A percentile compares a stretch with the other conserved stretches of the same genome.
Conservation (phyloP, 1,139 yeast genomes). For the Yarrowia galli region DNA sequence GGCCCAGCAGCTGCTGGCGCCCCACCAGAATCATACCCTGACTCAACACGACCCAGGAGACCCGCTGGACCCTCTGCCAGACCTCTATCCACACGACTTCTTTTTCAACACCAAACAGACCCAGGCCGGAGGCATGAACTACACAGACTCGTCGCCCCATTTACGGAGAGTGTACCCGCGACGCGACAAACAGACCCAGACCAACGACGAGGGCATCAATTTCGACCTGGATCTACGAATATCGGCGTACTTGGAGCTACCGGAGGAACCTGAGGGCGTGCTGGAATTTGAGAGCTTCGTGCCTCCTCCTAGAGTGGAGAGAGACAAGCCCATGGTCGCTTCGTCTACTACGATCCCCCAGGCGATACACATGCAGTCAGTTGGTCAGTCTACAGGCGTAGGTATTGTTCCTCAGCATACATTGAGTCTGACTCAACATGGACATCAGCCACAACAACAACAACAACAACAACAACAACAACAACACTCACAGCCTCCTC, state of each 20-base stretch:
- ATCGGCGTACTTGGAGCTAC: slow-evolving; percentile 38
- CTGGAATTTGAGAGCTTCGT: slow-evolving; percentile 32
- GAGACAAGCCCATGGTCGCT: slow-evolving; percentile 22
- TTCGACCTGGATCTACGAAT: slow-evolving; percentile 38
- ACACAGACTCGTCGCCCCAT: slow-evolving; percentile 32
- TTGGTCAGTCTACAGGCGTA: background rate
- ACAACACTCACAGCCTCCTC: background rate
- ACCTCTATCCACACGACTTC: slow-evolving; percentile 33
- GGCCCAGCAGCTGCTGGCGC: slow-evolving; percentile 38
- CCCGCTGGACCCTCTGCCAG: slow-evolving; percentile 32
- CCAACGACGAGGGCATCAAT: slow-evolving; percentile 38
- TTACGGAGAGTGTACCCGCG: slow-evolving; percentile 29
- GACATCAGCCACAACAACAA: background rate
- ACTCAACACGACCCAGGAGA: slow-evolving; percentile 33
- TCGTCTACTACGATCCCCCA: background rate
- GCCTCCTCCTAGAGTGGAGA: slow-evolving; percentile 22
- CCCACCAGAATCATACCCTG: slow-evolving; percentile 34
- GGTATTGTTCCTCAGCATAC: slow-evolving; percentile 6
- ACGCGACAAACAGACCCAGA: slow-evolving; percentile 38
- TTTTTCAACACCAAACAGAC: slow-evolving; percentile 34
- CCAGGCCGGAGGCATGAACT: slow-evolving; percentile 32
- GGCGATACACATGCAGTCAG: slow-evolving; percentile 29
- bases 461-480: background rate
- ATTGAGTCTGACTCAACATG: slow-evolving; percentile 7
- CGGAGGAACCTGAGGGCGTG: slow-evolving; percentile 33